A percentile compares a stretch with the other conserved stretches of the same genome.
phyloP scores from a whole-genome alignment of 441 rosid genomes.

The Daphne laureola region DNA sequence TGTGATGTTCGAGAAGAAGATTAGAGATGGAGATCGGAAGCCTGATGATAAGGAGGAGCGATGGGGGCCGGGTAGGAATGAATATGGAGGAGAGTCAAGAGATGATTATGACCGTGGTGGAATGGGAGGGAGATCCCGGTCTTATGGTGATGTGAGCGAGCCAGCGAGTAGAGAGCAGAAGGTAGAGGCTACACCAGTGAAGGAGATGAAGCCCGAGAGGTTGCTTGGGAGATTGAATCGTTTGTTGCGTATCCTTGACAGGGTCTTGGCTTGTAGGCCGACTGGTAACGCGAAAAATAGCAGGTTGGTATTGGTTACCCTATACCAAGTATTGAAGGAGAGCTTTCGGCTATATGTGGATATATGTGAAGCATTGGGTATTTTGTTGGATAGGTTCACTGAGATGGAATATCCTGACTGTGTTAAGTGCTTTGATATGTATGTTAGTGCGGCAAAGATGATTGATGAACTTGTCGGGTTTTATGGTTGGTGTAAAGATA shows the following conservation, averaged over 20 bases:
- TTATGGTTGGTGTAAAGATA: constrained; percentile 54
- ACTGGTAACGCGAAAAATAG: constrained; percentile 42
- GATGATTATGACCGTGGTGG: constrained; percentile 30
- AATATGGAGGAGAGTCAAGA: constrained; percentile 22
- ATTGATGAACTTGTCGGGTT: constrained; percentile 48
- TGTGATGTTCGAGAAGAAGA: constrained; percentile 28
- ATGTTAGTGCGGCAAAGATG: constrained; percentile 43
- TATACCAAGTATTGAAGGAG: constrained; percentile 46
- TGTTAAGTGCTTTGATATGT: constrained; percentile 44
- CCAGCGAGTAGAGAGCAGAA: constrained; percentile 20
- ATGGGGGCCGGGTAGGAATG: constrained; percentile 6
- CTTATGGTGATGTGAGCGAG: constrained; percentile 33
- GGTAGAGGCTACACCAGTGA: constrained; percentile 11
- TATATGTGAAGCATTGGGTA: constrained; percentile 43
- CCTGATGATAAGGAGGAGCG: constrained; percentile 27
- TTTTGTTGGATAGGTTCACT: constrained; percentile 38
- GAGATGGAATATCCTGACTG: constrained; percentile 54
- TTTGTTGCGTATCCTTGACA: constrained; percentile 23
- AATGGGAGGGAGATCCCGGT: constrained; percentile 23
- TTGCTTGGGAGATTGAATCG: constrained; percentile 22
- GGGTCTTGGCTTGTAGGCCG: constrained; percentile 36
- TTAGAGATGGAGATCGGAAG: constrained; percentile 18
- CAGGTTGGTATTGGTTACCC: constrained; percentile 38
- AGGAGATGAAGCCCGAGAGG: constrained; percentile 32
- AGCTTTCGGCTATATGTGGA: constrained; percentile 47